Evolutionary conservation across 1,284 basidiomycete species (phyloP).

Genomic region (Boletellus deceptivus): DNA sequence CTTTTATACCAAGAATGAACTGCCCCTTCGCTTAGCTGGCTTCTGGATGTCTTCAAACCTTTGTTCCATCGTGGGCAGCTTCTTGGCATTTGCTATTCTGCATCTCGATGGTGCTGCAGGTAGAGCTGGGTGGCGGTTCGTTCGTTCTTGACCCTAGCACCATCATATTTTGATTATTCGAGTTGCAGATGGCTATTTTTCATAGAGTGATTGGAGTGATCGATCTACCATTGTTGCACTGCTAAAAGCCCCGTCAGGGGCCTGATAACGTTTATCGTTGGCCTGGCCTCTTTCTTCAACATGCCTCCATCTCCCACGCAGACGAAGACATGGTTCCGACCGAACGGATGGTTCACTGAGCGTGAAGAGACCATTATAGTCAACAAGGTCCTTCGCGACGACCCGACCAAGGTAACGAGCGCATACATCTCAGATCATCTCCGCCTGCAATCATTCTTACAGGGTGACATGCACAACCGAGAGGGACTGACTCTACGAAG

Average conservation of each 20-base stretch:
- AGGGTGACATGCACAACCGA: slow-evolving; percentile 76
- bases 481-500: slow-evolving; percentile 56
- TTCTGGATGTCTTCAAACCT: slow-evolving; percentile 62
- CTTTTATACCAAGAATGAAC: slow-evolving; percentile 64
- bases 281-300: slow-evolving; percentile 59
- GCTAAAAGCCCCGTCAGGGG: slow-evolving; percentile 33
- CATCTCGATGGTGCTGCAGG: slow-evolving; percentile 56
- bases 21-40: slow-evolving; percentile 62
- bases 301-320: slow-evolving; percentile 71
- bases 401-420: slow-evolving; percentile 53
- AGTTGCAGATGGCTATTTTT: slow-evolving; percentile 18
- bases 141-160: too few relatives aligned
- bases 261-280: slow-evolving; percentile 51
- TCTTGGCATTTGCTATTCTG: slow-evolving; percentile 63
- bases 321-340: slow-evolving; percentile 63
- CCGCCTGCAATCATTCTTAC: too few relatives aligned
- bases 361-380: slow-evolving; percentile 54
- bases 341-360: slow-evolving; percentile 68
- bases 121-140: slow-evolving; percentile 55
- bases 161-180: too few relatives aligned
- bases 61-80: slow-evolving; percentile 51
- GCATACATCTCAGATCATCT: too few relatives aligned
- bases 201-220: slow-evolving; percentile 13
- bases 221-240: slow-evolving; percentile 8
- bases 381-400: slow-evolving; percentile 60